Evolutionary conservation across 352 stramenopile species (phyloP), one percentile per base, ranked within the genome.

Genomic region (Phytophthora chlamydospora): DNA sequence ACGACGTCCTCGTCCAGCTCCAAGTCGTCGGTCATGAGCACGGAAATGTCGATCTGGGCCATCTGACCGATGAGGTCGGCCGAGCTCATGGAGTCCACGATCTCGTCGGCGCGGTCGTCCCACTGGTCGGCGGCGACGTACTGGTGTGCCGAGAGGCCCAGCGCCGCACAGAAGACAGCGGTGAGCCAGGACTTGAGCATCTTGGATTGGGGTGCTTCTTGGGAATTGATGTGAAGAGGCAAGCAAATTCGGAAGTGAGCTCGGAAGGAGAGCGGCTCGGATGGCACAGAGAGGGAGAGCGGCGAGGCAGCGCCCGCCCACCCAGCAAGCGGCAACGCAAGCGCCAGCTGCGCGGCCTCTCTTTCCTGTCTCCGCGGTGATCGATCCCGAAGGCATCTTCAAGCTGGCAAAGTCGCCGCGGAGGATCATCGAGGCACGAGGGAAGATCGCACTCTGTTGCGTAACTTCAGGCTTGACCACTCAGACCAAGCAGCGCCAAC

Each of bases 11-110:
- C 59, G 29, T 91, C 76, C 12, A 89, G 53, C 14, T 68, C 71
- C 16, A 59, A 51, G 46, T 91, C 66, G 8, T 73, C 39, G 34
- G 73, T 70, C 24, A 95, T 48, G 7, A 95, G 66, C 4, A 71
- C 66, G 38, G 66, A 81, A 29, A 91, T 76, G 44, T 92, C 84
- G 27, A 97, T 76, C 68, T 97, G 87, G 6, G 85, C 80, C 85
- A 96, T 95, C 56, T 97, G 90, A 2, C 87, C 87, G 27, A 97
- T 63, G 56, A 85, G 68, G 8, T 86, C 46, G 1, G 53, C 47
- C 3, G 32, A 42, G 36, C 12, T 43, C 33, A 59, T 59, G 41
- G 31, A 36, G 57, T 35, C 47, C 1, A 66, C 19, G 41, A 59
- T 66, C 13, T 38, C 41, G 35, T 65, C 40, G 7, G 19, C 57